These are phyloP conservation scores for Alternaria postmessia DNA, from an alignment of 2,329 filamentous ascomycete genomes.

Conservation along the genomic window DNA sequence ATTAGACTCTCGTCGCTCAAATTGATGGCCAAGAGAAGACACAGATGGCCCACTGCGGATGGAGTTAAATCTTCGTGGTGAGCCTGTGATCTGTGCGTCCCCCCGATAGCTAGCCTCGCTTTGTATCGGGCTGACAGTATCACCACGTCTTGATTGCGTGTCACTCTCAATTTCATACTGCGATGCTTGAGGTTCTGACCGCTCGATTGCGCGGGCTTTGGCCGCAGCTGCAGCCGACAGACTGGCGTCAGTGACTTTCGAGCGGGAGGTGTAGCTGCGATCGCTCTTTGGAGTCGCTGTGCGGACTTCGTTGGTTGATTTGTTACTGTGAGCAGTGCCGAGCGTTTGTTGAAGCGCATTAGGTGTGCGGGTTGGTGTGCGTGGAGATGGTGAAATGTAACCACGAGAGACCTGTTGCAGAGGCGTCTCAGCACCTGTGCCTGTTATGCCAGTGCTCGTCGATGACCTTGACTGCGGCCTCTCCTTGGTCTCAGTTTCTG, in stretches of 20 bases:
- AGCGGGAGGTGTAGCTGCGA: constrained; percentile 53
- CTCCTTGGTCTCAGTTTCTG: constrained; percentile 69
- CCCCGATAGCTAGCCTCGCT: constrained; percentile 81
- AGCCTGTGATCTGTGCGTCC: constrained; percentile 32
- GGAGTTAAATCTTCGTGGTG: constrained; percentile 60
- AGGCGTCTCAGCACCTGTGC: constrained; percentile 57
- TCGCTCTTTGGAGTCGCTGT: constrained; percentile 56
- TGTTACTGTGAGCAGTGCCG: constrained; percentile 71
- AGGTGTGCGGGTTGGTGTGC: constrained; percentile 69
- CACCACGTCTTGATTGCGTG: constrained; percentile 61
- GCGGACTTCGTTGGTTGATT: constrained; percentile 61
- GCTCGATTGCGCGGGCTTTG: constrained; percentile 48
- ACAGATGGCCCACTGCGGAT: constrained; percentile 56
- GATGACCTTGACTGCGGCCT: constrained; percentile 67
- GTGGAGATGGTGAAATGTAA: constrained; percentile 66
- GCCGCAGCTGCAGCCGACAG: constrained; percentile 49
- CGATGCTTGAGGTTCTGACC: constrained; percentile 43
- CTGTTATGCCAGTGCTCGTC: constrained; percentile 58
- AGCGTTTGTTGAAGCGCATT: constrained; percentile 65
- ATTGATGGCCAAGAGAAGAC: constrained; percentile 69
- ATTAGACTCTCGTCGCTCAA: constrained; percentile 60
- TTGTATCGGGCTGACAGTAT: constrained; percentile 79
- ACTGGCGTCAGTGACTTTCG: constrained; percentile 29
- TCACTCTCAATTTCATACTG: constrained; percentile 48
- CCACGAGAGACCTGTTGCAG: constrained; percentile 71